These are phyloP conservation scores for Phytophthora tubulina DNA, from an alignment of 352 stramenopile species.

Conservation along the genomic window DNA sequence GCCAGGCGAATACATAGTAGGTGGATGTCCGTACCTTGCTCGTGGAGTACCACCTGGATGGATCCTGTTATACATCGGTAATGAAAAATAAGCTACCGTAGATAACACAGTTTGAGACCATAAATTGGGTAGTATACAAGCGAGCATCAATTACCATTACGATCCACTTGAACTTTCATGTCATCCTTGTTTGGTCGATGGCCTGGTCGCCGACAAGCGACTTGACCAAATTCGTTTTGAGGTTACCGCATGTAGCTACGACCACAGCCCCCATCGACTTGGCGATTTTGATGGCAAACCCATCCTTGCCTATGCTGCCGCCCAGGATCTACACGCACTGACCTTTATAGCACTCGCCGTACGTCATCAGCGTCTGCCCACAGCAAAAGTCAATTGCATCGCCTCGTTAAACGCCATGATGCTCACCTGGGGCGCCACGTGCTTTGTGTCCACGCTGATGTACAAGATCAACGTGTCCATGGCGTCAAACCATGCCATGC, in stretches of 20 bases:
- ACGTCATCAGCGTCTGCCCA: constrained; percentile 44
- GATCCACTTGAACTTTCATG: too few species aligned
- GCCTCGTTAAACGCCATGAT: constrained; percentile 51
- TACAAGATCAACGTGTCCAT: constrained; percentile 54
- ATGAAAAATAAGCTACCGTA: background rate
- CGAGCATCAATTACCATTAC: too few species aligned
- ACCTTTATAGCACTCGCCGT: constrained; percentile 40
- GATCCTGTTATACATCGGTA: background rate
- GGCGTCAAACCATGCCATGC: constrained; percentile 17
- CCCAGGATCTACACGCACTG: constrained; percentile 51
- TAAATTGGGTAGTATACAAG: too few species aligned
- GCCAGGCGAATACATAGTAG: background rate
- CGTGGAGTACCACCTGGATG: background rate
- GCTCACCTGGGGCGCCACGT: constrained; percentile 48
- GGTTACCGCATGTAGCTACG: constrained; percentile 48
- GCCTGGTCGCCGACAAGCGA: constrained; percentile 58
- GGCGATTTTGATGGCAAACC: constrained; percentile 68
- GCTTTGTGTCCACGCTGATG: constrained; percentile 32
- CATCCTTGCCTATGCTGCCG: constrained; percentile 65
- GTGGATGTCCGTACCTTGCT: background rate
- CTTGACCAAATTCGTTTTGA: constrained; percentile 54
- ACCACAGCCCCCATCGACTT: constrained; percentile 48
- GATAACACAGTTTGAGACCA: too few species aligned
- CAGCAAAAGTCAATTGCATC: constrained; percentile 34
- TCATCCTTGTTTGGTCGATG: constrained; percentile 64